A percentile compares a stretch with the other conserved stretches of the same genome.
Conservation (phyloP, 1,284 basidiomycete species). For the Tilletia caries region DNA sequence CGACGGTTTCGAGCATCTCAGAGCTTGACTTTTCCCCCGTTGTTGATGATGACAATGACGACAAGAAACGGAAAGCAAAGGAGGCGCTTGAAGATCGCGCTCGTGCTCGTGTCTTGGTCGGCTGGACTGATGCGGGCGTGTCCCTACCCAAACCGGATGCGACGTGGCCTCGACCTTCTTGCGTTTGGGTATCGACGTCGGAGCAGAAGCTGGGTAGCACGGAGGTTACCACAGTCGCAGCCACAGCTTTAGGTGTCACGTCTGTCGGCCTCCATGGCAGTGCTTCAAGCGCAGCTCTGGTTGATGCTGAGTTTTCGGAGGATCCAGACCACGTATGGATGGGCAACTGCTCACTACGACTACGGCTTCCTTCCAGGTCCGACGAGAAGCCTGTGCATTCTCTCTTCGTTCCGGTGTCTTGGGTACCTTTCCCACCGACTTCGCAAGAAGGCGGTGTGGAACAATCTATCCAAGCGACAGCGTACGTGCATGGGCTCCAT, state of each 20-base stretch:
- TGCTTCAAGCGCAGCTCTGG: no score
- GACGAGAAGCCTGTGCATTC: no score
- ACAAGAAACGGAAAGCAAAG: not conserved
- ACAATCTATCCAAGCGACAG: not conserved
- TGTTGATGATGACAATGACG: not conserved
- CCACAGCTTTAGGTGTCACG: no score
- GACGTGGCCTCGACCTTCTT: slow-evolving; percentile 8
- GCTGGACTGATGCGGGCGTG: slow-evolving; percentile 31
- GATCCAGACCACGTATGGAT: not conserved
- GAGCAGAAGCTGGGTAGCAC: no score
- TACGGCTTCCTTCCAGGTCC: not conserved
- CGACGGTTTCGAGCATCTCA: not conserved
- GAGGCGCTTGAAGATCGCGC: not conserved
- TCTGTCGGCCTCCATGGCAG: not conserved
- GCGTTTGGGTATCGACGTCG: not conserved
- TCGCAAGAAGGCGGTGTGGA: not conserved
- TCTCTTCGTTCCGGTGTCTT: not conserved
- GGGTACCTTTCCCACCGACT: not conserved
- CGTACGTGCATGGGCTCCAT: not conserved
- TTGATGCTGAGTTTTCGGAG: not conserved
- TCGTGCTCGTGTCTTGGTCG: not conserved
- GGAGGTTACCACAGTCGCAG: no score
- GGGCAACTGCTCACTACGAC: not conserved
- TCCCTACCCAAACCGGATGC: slow-evolving; percentile 32
- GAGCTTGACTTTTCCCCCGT: not conserved